Conservation (phyloP, 306 rosid genomes). For the Cicer chorassanicum region DNA sequence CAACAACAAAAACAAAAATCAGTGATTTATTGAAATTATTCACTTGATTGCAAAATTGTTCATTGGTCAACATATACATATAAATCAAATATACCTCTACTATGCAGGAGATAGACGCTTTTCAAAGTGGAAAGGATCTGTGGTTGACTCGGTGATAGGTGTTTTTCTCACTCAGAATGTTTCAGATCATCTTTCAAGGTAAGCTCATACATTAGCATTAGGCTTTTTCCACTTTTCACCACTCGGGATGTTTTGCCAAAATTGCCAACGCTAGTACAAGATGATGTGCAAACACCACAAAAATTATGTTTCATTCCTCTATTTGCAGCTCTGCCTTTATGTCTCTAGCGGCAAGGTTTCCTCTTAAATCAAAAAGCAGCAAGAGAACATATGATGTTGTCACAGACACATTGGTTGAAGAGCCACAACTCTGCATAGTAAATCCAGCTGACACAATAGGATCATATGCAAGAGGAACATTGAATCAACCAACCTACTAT, state of each 20-base stretch:
- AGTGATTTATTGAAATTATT: conserved; percentile 26
- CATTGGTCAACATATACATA: conserved; percentile 36
- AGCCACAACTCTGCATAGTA: conserved; percentile 57
- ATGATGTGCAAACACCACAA: conserved; percentile 27
- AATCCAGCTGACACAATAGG: conserved; percentile 51
- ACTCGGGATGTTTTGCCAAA: conserved; percentile 22
- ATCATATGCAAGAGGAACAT: conserved; percentile 48
- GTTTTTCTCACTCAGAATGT: conserved; percentile 97
- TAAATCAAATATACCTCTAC: conserved; percentile 42
- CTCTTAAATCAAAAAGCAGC: conserved; percentile 53
- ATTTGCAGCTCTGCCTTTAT: conserved; percentile 94
- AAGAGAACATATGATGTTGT: conserved; percentile 46
- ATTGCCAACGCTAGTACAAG: conserved; percentile 29
- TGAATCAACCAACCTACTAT: conserved; percentile 51
- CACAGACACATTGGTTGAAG: conserved; percentile 47
- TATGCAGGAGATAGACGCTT: conserved; percentile 91
- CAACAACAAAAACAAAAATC: conserved; percentile 23
- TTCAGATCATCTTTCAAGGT: conserved; percentile 98
- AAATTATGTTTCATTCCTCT: conserved; percentile 38
- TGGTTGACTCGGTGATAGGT: conserved; percentile 91
- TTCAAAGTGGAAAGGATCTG: conserved; percentile 98
- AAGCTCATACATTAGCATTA: conserved; percentile 35
- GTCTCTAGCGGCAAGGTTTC: conserved; percentile 87
- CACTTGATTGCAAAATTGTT: conserved; percentile 32
- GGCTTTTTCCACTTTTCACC: conserved; percentile 35